Evolutionary conservation across 2,329 filamentous ascomycete genomes (phyloP).

Genomic region (Colletotrichum acutatum): DNA sequence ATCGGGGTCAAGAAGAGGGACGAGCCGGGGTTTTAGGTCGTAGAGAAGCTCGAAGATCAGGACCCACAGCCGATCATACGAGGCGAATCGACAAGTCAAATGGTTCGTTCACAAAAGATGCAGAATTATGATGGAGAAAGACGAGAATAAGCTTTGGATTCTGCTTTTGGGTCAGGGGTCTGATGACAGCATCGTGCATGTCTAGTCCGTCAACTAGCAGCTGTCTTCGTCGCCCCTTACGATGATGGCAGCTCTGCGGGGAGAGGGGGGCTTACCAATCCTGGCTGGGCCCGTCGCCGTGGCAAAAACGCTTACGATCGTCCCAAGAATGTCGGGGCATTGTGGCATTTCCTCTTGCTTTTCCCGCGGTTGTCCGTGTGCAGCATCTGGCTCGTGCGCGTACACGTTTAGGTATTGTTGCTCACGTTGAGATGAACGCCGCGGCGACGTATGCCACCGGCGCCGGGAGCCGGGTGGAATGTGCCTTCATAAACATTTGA

Average conservation of each 20-base stretch:
- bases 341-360: neutral
- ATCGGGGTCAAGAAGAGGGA: neutral
- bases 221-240: neutral
- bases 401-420: neutral
- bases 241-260: slow-evolving; percentile 7
- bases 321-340: slow-evolving; percentile 33
- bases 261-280: slow-evolving; percentile 22
- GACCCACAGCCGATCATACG: slow-evolving; percentile 4
- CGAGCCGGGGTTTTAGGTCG: neutral
- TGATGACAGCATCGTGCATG: slow-evolving; percentile 34
- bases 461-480: neutral
- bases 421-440: neutral
- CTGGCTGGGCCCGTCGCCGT: neutral
- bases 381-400: slow-evolving; percentile 19
- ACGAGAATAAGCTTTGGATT: slow-evolving; percentile 12
- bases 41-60: neutral
- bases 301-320: slow-evolving; percentile 8
- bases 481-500: neutral
- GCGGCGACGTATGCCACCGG: neutral
- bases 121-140: neutral
- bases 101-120: neutral
- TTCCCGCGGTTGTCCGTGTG: neutral
- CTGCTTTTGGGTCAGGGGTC: slow-evolving; percentile 12
- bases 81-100: neutral
- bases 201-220: slow-evolving; percentile 16